Percentiles rank a stretch among this genome's conserved stretches.
phyloP scores from a whole-genome alignment of 176 grass and related monocot species.

The Saccharum spontaneum region DNA sequence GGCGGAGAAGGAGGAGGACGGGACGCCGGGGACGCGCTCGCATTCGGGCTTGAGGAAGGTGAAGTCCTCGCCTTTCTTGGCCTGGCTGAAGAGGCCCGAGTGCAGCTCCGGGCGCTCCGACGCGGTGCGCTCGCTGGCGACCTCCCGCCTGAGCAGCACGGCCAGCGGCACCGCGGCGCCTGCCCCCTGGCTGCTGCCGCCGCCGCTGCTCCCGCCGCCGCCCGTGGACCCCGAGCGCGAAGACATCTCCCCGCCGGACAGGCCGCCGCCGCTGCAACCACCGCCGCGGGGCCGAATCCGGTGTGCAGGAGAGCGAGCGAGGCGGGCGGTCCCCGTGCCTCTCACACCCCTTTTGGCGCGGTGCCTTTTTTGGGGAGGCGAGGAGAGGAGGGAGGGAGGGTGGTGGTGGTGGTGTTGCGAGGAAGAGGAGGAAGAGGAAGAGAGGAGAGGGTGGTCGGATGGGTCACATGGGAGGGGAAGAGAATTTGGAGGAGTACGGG shows the following conservation, averaged over 20 bases:
- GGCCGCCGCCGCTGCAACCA: background rate
- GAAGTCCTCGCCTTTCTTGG: constrained; percentile 96
- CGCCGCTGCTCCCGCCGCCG: background rate
- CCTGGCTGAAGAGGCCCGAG: constrained; percentile 54
- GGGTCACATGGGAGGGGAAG: constrained; percentile 45
- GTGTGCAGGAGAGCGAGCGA: constrained; percentile 1
- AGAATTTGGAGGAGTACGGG: background rate
- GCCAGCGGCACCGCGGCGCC: constrained; percentile 47
- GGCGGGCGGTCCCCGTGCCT: constrained; percentile 12
- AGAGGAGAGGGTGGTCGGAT: background rate
- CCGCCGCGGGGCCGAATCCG: constrained; percentile 13
- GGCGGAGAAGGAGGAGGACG: constrained; percentile 60
- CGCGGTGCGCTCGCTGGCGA: constrained; percentile 45
- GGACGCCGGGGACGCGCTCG: constrained; percentile 59
- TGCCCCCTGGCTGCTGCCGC: constrained; percentile 10
- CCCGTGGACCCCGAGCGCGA: constrained; percentile 37
- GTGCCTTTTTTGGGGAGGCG: constrained; percentile 22
- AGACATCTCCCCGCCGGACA: constrained; percentile 38
- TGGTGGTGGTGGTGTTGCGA: background rate
- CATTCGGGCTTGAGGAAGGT: constrained; percentile 74
- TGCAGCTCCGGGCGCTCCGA: constrained; percentile 42
- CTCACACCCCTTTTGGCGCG: constrained; percentile 5
- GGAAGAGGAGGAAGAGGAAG: background rate
- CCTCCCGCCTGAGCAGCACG: constrained; percentile 55
- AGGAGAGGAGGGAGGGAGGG: background rate